phyloP scores from a whole-genome alignment of 2,329 filamentous ascomycete genomes.

The Calonectria pauciramosa region DNA sequence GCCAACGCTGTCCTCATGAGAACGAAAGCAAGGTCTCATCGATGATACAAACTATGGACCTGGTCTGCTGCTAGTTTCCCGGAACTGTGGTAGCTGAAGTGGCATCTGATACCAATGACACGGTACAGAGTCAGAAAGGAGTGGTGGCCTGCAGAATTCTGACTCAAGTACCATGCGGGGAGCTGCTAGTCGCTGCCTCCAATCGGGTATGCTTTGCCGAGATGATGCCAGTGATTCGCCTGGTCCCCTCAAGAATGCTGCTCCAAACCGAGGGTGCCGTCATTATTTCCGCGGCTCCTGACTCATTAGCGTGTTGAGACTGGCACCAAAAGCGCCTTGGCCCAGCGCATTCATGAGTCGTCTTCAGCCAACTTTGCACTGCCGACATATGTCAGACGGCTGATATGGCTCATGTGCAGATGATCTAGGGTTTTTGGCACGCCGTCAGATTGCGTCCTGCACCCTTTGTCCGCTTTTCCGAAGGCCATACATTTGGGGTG shows the following conservation, averaged over 20 bases:
- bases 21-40: not conserved
- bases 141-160: not conserved
- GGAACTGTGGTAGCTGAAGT: not conserved
- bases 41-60: not conserved
- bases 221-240: constrained; percentile 1
- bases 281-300: constrained; percentile 18
- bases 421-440: not conserved
- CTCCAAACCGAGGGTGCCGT: constrained; percentile 12
- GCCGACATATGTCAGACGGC: not conserved
- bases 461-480: not conserved
- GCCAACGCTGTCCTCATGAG: not conserved
- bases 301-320: constrained; percentile 25
- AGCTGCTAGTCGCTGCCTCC: not conserved
- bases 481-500: not conserved
- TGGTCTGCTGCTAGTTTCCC: not conserved
- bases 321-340: not conserved
- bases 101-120: not conserved
- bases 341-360: not conserved
- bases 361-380: not conserved
- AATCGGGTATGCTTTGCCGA: constrained; percentile 29
- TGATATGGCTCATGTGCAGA: not conserved
- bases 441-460: not conserved
- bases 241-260: not conserved
- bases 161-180: constrained; percentile 19
- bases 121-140: constrained; percentile 20